Evolutionary conservation across 1,139 yeast species (phyloP), one percentile per base, ranked within the genome.

Genomic region (Yamadazyma atlantica): DNA sequence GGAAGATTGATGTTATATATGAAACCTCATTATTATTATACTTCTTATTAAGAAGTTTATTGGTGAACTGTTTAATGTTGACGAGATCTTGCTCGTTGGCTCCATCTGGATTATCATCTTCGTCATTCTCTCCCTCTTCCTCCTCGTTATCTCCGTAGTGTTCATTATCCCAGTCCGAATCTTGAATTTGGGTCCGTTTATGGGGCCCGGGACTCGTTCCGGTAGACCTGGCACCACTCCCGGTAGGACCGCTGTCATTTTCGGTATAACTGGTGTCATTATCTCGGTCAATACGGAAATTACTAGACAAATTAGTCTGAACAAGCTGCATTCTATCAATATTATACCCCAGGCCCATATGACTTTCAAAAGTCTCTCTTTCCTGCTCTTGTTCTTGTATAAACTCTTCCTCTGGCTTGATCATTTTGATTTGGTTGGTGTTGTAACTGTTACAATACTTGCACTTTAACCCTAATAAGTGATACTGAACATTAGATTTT

Each of bases 381-480:
- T n/a, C n/a, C n/a, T 29, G 34, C 33, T 29, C 33, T 32, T 46
- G 55, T 15, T 50, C 62, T 19, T 60, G 66, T 2, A 61, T 64
- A 10, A 60, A 69, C 32, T 65, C 73, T 36, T 69, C 75, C 44
- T 69, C 80, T 24, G 78, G 79, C 49, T 81, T 82, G 38, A 82
- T 69, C 35, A 86, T 57, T 52, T 78, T 78, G 36, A 80, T 51
- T 55, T 86, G 92, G 43, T 80, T 80, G 1, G 97, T 89, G 58
- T 89, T 89, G 60, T 87, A 89, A 53, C 95, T 85, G 46, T 77
- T 75, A 61, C 97, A 89, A 56, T 84, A 88, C 46, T 80, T 83
- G 60, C 97, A 90, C 57, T 85, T 85, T 44, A 88, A 69, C 1
- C 97, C 97, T 48, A 90, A 61, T 36, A 89, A 82, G 60, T 90